Base-by-base conservation (phyloP, 495 filamentous ascomycete species). In the Penicillium cataractarum region DNA sequence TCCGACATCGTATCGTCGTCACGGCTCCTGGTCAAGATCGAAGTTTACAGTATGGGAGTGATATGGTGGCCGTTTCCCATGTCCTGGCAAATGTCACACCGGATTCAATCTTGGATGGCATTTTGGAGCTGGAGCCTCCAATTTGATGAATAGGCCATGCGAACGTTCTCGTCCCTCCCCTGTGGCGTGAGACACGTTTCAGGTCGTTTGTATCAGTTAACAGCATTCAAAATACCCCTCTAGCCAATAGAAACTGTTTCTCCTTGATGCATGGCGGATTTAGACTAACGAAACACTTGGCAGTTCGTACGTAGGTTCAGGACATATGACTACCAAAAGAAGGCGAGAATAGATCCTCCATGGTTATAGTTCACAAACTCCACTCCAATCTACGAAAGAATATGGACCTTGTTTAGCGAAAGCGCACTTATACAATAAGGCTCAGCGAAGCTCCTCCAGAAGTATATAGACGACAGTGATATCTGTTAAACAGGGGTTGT, bases 41-140 rank as follows among this genome's bases (percentile, higher is more conserved):
- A 44, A 97, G 93, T 70, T 82, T 96, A 77, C 92, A 96, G 71
- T 99, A 95, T 84, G 95, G 95, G 4, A 97, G 93, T 72, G 87
- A 96, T 56, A 39, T 88, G 4, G 78, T 75, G 26, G 90, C 90
- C 10, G 85, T 97, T 2, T 80, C 82, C 49, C 78, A 80, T 32
- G 61, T 91, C 35, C 67, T 98, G 24, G 84, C 86, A 19, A 87
- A 86, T 21, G 76, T 95, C 8, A 87, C 83, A 2, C 82, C 87
- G 0, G 92, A 94, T 67, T 86, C 88, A 61, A 89, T 97, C 3
- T 81, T 98, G 42, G 92, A 97, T 55, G 91, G 96, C 58, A 92
- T 97, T 3, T 68, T 97, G 35, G 80, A 77, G 58, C 84, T 97
- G 2, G 90, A 89, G 53, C 86, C 83, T 48, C 93, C 93, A 15